Conservation (phyloP, 805 yeast genomes). For the Zygotorulaspora sp. region DNA sequence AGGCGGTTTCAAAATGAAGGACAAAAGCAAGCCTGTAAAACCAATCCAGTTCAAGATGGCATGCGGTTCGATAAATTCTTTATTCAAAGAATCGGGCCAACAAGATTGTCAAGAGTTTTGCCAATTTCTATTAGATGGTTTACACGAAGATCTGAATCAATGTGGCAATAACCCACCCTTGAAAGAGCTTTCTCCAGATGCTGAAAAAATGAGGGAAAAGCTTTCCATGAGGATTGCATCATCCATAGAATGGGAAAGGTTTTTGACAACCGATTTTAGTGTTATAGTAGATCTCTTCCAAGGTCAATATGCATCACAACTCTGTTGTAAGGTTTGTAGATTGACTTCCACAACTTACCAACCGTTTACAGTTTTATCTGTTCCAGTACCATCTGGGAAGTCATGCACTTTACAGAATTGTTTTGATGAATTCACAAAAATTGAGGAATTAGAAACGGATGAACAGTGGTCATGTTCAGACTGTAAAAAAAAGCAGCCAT, state of each 20-base stretch:
- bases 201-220: conserved; percentile 66
- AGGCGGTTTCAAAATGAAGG: conserved; percentile 14
- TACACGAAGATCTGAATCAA: conserved; percentile 85
- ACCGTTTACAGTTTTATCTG: conserved; percentile 70
- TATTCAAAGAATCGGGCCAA: conserved; percentile 78
- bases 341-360: conserved; percentile 81
- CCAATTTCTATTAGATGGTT: conserved; percentile 79
- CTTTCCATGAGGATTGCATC: conserved; percentile 77
- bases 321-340: conserved; percentile 68
- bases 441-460: conserved; percentile 69
- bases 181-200: conserved; percentile 60
- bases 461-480: conserved; percentile 81
- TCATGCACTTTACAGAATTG: conserved; percentile 53
- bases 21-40: conserved; percentile 42
- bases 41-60: conserved; percentile 64
- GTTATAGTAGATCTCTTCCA: conserved; percentile 76
- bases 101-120: conserved; percentile 94
- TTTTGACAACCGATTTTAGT: conserved; percentile 72
- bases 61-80: conserved; percentile 63
- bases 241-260: conserved; percentile 88
- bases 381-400: conserved; percentile 64
- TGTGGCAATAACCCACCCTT: conserved; percentile 49
- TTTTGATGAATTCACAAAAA: conserved; percentile 68
- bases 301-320: conserved; percentile 81
- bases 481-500: conserved; percentile 58